A percentile compares a stretch with the other conserved stretches of the same genome.
Evolutionary conservation across 176 grass and related monocot genomes (phyloP).

Genomic region (Microstegium vimineum): DNA sequence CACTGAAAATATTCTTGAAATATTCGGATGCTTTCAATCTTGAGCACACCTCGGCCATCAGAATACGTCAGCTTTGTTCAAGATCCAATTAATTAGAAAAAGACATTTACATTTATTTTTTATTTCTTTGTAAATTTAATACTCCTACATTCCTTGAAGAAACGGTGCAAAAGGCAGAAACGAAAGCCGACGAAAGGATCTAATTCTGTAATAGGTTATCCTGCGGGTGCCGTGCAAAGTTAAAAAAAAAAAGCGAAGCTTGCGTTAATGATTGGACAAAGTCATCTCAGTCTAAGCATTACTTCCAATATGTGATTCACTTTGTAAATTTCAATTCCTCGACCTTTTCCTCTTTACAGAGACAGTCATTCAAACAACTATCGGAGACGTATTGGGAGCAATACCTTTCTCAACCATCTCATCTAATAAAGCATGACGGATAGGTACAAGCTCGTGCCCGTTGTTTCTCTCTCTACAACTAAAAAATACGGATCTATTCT

Average conservation of each 20-base stretch:
- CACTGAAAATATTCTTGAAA: background rate
- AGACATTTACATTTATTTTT: background rate
- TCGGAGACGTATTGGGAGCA: conserved; percentile 40
- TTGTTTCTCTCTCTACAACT: no score
- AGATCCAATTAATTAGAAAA: background rate
- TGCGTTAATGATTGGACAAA: background rate
- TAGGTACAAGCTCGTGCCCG: background rate
- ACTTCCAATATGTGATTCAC: no score
- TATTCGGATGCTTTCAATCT: conserved; percentile 3
- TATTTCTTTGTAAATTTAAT: background rate
- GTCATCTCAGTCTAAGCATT: no score
- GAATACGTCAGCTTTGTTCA: background rate
- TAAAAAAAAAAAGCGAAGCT: conserved; percentile 12
- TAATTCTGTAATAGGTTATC: background rate
- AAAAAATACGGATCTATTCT: no score
- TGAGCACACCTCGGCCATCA: background rate
- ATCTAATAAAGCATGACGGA: conserved; percentile 33
- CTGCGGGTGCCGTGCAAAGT: background rate
- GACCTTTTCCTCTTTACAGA: conserved; percentile 60
- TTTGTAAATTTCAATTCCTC: no score
- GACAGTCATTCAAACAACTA: conserved; percentile 46
- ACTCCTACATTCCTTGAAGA: background rate
- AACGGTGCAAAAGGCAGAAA: background rate
- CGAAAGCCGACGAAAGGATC: background rate
- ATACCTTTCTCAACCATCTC: conserved; percentile 53